These are phyloP conservation scores for Pythium vanterpoolii DNA, from an alignment of 352 stramenopile genomes.

Conservation along the genomic window DNA sequence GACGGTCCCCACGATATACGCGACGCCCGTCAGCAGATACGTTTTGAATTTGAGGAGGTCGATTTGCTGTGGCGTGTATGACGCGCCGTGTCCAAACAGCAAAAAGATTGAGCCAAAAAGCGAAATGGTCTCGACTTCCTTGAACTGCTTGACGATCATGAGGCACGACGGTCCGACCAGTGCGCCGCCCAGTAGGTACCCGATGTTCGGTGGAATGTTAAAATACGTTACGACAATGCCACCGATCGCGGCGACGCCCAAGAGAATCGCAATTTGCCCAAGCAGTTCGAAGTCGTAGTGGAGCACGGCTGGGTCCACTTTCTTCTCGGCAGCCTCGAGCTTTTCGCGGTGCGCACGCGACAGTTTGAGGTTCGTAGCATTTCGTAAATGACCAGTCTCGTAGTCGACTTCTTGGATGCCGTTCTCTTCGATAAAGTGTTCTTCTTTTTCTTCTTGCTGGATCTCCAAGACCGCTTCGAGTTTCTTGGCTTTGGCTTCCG, in stretches of 20 bases:
- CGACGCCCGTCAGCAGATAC: slow-evolving; percentile 69
- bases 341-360: slow-evolving; percentile 67
- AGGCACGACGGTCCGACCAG: slow-evolving; percentile 89
- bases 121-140: slow-evolving; percentile 92
- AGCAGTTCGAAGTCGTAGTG: slow-evolving; percentile 87
- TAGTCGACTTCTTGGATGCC: slow-evolving; percentile 82
- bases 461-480: slow-evolving; percentile 71
- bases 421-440: slow-evolving; percentile 78
- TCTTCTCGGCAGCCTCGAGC: slow-evolving; percentile 73
- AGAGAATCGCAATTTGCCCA: slow-evolving; percentile 77
- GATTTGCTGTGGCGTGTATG: slow-evolving; percentile 62
- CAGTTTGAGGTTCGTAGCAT: slow-evolving; percentile 64
- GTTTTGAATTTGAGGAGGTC: slow-evolving; percentile 60
- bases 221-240: slow-evolving; percentile 88
- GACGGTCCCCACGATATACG: slow-evolving; percentile 71
- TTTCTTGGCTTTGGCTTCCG: slow-evolving; percentile 75
- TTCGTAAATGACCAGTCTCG: slow-evolving; percentile 74
- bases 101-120: slow-evolving; percentile 93
- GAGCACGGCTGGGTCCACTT: slow-evolving; percentile 77
- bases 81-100: slow-evolving; percentile 87
- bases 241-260: slow-evolving; percentile 83
- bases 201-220: slow-evolving; percentile 87
- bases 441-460: slow-evolving; percentile 72
- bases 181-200: slow-evolving; percentile 89
- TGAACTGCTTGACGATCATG: slow-evolving; percentile 82